These are phyloP conservation scores for Epichloe bromicola DNA, from an alignment of 2,329 filamentous ascomycete genomes.

Conservation along the genomic window DNA sequence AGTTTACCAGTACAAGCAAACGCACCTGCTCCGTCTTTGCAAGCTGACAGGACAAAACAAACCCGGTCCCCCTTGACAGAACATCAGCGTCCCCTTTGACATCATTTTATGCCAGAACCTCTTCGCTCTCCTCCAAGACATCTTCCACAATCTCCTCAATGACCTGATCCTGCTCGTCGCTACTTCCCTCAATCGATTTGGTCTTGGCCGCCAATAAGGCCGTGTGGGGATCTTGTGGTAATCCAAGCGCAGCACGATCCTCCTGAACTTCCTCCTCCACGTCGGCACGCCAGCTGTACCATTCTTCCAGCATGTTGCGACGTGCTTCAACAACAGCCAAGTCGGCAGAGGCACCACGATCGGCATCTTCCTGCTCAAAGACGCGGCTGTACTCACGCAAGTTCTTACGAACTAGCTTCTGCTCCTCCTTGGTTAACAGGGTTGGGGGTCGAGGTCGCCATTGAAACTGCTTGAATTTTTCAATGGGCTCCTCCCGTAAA, in stretches of 20 bases:
- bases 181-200: constrained; percentile 34
- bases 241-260: constrained; percentile 54
- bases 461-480: constrained; percentile 95
- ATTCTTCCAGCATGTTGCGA: constrained; percentile 72
- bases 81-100: not conserved
- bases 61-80: not conserved
- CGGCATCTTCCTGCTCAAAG: constrained; percentile 91
- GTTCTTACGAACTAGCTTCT: constrained; percentile 96
- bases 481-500: constrained; percentile 79
- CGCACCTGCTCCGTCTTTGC: constrained; percentile 16
- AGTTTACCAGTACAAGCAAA: constrained; percentile 22
- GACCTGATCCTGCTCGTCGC: constrained; percentile 57
- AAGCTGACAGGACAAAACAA: constrained; percentile 13
- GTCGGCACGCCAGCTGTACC: constrained; percentile 69
- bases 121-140: constrained; percentile 74
- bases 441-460: constrained; percentile 88
- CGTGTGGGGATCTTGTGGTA: constrained; percentile 53
- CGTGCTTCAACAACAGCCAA: constrained; percentile 84
- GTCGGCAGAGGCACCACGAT: constrained; percentile 87
- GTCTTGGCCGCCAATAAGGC: constrained; percentile 46
- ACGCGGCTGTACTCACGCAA: constrained; percentile 88
- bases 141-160: constrained; percentile 87
- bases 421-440: constrained; percentile 91
- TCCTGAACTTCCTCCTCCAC: constrained; percentile 59
- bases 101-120: constrained; percentile 36